Conservation (phyloP, 495 filamentous ascomycete species). For the Penicillium alfredii region DNA sequence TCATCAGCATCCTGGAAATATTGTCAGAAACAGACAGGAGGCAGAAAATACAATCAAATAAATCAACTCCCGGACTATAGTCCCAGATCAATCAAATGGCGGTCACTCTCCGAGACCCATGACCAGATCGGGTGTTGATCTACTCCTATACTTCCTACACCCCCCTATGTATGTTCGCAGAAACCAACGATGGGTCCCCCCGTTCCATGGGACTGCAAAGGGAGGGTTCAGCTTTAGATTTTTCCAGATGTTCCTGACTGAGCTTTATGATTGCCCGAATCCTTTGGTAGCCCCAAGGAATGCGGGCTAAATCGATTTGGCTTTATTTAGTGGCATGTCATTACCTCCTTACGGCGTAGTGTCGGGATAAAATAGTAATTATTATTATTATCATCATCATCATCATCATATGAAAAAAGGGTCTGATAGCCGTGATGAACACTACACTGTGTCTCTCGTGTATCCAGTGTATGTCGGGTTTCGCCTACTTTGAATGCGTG, state of each 20-base stretch:
- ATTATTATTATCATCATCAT: background rate
- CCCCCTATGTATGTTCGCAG: too few relatives aligned
- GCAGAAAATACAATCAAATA: too few relatives aligned
- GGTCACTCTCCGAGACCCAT: constrained; percentile 19
- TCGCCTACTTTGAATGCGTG: constrained; percentile 4
- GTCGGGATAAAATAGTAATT: constrained; percentile 9
- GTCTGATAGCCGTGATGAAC: too few relatives aligned
- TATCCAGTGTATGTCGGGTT: too few relatives aligned
- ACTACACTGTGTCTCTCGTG: too few relatives aligned
- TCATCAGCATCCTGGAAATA: too few relatives aligned
- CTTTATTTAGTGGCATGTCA: constrained; percentile 28
- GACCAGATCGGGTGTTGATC: constrained; percentile 14
- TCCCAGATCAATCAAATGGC: background rate
- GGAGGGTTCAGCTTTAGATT: background rate
- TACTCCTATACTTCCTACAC: constrained; percentile 7
- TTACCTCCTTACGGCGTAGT: constrained; percentile 24
- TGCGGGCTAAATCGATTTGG: constrained; percentile 20
- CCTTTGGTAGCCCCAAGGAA: constrained; percentile 15
- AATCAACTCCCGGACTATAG: too few relatives aligned
- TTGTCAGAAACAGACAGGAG: too few relatives aligned
- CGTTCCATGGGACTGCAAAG: constrained; percentile 6
- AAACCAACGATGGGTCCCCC: too few relatives aligned
- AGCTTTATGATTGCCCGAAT: background rate
- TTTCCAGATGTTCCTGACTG: background rate
- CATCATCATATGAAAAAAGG: constrained; percentile 2